These are phyloP conservation scores for Rhizopogon sp. DNA, from an alignment of 768 basidiomycete genomes.

Conservation along the genomic window DNA sequence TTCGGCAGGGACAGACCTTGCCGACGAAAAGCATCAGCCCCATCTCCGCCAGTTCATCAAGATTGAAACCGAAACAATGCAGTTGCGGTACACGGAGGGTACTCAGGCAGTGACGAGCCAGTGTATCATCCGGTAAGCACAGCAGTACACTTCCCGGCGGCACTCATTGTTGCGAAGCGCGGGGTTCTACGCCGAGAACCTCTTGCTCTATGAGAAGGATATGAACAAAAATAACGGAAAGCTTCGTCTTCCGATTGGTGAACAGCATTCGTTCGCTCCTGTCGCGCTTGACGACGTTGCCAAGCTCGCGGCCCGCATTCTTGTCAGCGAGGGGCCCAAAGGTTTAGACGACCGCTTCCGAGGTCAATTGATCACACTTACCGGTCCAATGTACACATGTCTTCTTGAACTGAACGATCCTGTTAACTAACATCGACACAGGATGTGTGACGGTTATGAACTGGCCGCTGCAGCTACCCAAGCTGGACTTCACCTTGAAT, in stretches of 20 bases:
- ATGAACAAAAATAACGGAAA: slow-evolving; percentile 18
- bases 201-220: slow-evolving; percentile 24
- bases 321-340: slow-evolving; percentile 24
- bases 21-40: slow-evolving; percentile 26
- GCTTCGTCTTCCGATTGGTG: slow-evolving; percentile 23
- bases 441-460: slow-evolving; percentile 18
- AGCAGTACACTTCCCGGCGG: too few species aligned
- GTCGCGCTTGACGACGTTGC: slow-evolving; percentile 26
- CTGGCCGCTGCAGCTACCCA: slow-evolving; percentile 19
- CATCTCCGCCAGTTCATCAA: slow-evolving; percentile 27
- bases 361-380: slow-evolving; percentile 23
- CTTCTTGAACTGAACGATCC: background rate
- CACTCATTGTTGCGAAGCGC: slow-evolving; percentile 9
- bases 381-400: slow-evolving; percentile 9
- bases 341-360: slow-evolving; percentile 24
- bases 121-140: slow-evolving; percentile 20
- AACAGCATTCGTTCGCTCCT: slow-evolving; percentile 22
- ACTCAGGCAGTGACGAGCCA: slow-evolving; percentile 24
- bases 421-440: background rate
- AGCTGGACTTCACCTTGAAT: slow-evolving; percentile 19
- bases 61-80: slow-evolving; percentile 24
- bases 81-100: slow-evolving; percentile 14
- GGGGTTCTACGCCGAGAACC: slow-evolving; percentile 27
- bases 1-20: slow-evolving; percentile 15
- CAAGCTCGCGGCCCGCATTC: slow-evolving; percentile 19